phyloP scores from a whole-genome alignment of 352 stramenopile genomes.

The Globisporangium polare region DNA sequence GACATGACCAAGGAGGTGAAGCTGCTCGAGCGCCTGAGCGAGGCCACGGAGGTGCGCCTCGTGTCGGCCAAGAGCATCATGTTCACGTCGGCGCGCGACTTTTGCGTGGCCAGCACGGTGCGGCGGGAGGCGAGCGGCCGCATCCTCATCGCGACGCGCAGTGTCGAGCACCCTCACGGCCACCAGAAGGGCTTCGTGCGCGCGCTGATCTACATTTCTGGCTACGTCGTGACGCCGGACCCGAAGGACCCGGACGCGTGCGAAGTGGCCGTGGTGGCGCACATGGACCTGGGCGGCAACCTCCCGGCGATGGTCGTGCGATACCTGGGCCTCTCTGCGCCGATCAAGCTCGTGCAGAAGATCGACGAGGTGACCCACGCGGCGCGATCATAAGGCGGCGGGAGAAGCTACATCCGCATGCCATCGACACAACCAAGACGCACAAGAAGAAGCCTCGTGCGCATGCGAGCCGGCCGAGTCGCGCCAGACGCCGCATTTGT shows the following conservation, averaged over 20 bases:
- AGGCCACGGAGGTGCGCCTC: constrained; percentile 56
- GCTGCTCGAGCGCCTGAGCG: constrained; percentile 56
- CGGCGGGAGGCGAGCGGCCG: constrained; percentile 43
- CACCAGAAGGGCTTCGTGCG: constrained; percentile 47
- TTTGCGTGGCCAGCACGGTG: constrained; percentile 62
- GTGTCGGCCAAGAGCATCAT: constrained; percentile 68
- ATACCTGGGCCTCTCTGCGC: constrained; percentile 68
- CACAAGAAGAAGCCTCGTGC: neutral
- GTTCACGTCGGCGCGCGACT: constrained; percentile 72
- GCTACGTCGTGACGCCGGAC: constrained; percentile 66
- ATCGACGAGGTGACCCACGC: constrained; percentile 38
- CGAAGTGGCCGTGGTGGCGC: constrained; percentile 61
- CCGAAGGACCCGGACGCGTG: constrained; percentile 57
- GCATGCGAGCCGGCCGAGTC: neutral
- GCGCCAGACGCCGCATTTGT: neutral
- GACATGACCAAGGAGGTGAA: constrained; percentile 77
- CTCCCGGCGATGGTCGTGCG: constrained; percentile 67
- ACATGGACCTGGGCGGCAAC: constrained; percentile 77
- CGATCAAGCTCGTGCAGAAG: constrained; percentile 84
- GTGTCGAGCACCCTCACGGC: constrained; percentile 50
- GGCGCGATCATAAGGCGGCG: constrained; percentile 5
- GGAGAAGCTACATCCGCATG: no score
- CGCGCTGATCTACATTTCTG: constrained; percentile 50
- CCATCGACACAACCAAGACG: neutral
- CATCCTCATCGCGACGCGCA: constrained; percentile 67